phyloP scores from a whole-genome alignment of 129 eudicot genomes.

The Flaveria robusta region DNA sequence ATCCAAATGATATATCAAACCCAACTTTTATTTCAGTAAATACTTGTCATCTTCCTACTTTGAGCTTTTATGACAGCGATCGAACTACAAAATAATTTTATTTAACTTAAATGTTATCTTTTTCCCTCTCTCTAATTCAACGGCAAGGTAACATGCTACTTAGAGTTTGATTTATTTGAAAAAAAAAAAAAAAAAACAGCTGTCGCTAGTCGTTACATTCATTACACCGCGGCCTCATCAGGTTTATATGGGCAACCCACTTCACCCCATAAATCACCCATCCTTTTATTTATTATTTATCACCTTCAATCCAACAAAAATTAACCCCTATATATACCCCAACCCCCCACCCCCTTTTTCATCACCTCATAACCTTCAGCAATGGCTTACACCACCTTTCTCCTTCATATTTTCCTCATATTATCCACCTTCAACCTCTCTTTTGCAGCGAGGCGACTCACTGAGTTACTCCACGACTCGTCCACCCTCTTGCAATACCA shows the following conservation, averaged over 20 bases:
- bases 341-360: slow-evolving; percentile 15
- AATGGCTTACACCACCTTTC: slow-evolving; percentile 37
- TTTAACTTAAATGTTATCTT: no score
- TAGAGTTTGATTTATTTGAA: neutral
- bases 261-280: neutral
- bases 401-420: slow-evolving; percentile 21
- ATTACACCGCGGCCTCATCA: neutral
- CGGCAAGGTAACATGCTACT: neutral
- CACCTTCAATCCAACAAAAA: neutral
- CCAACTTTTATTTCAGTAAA: no score
- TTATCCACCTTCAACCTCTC: slow-evolving; percentile 31
- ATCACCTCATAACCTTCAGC: slow-evolving; percentile 1
- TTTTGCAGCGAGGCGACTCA: slow-evolving; percentile 44
- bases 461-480: slow-evolving; percentile 31
- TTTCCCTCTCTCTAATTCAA: no score
- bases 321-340: slow-evolving; percentile 41
- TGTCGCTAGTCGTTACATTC: slow-evolving; percentile 8
- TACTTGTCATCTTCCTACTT: no score
- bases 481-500: slow-evolving; percentile 51
- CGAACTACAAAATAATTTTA: no score
- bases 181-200: neutral
- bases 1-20: no score
- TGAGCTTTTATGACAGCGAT: no score
- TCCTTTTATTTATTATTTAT: neutral
- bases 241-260: no score